Base-by-base conservation (phyloP, 1,284 basidiomycete genomes). In the Malassezia vespertilionis region DNA sequence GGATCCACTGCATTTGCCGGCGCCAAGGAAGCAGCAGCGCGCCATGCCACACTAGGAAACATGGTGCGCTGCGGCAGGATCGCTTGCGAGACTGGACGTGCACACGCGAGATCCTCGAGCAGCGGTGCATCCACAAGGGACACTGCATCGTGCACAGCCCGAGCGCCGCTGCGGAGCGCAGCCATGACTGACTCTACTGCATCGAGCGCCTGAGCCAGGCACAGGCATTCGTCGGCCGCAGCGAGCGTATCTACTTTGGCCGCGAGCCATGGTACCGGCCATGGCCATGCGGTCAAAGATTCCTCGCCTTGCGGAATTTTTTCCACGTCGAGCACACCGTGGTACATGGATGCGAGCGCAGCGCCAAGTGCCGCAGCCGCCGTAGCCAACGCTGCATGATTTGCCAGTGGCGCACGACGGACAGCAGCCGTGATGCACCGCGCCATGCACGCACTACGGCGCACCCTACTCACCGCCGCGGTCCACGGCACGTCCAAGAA, bases 1-100 rank as follows among this genome's bases (percentile, higher is more conserved):
- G 44, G 22, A 28, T 46, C 33, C 2, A 22, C 26, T 6, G 23
- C 30, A 12, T 37, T 9, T 28, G 32, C 24, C 8, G 37, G 9
- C 17, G 11, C 22, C 5, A n/a, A 12, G 11, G 26, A 10, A 11
- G 10, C 41, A 12, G 18, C 27, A 6, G 42, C 42, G 8, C 32
- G 30, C 48, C 48, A 51, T 12, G 42, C 48, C 9, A 23, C 27
- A n/a, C 48, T 43, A 8, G 36, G 24, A 22, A 51, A 51, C 20
- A 38, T 22, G n/a, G 30, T 28, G 20, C 40, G 40, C 40, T 6
- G 26, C 21, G 40, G 23, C 6, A 40, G 23, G 7, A 38, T 11
- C n/a, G 35, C 11, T 2, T 30, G 26, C 9, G 35, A 44, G 12
- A 12, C 17, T 5, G 47, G 37, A 8, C 15, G 37, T 26, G 46